Evolutionary conservation across 192 early-diverging fungal genomes (phyloP), one percentile per base, ranked within the genome.

Genomic region (Lobulomyces angularis): DNA sequence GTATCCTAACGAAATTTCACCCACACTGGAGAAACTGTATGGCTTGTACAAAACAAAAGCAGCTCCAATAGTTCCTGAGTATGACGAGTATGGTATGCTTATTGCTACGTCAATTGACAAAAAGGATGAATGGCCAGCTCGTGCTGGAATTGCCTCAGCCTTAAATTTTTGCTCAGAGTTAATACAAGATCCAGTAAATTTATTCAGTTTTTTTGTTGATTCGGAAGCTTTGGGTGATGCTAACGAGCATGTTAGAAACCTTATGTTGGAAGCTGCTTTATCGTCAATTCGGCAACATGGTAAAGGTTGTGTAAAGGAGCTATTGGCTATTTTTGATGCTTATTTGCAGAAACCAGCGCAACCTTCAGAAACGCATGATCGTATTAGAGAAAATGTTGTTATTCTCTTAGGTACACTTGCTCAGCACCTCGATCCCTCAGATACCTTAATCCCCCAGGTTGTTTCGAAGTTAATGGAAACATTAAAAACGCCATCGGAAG

Each of bases 371-470:
- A 70, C 75, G 7, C 75, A 88, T 37, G 94, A 98, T 61, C 66
- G 65, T 35, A 85, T 95, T 43, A 83, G 90, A 27, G 84, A 95
- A 58, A 77, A 83, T 21, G 85, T 84, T 7, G 91, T 98, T 19
- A 83, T 98, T 48, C 58, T 92, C 33, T 75, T 92, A 37, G 95
- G 93, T 35, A 86, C 82, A 12, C 67, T 88, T 31, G 90, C 95
- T 24, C 78, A 84, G 49, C 84, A 92, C 53, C 58, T 98, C 45
- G 79, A 82, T 14, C 21, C 77, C 7, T 64, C 64, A 8, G 83
- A 86, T 48, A 56, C 61, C 12, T 80, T 80, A 42, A 79, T 98
- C 23, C 72, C 73, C 4, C 74, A 71, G 1, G 84, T 89, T 28
- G 82, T 97, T 4, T 74, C 82, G 23, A 90, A 82, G 45, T 61